Base-by-base conservation (phyloP, 1,284 basidiomycete genomes). In the Fomitiporia mediterranea region DNA sequence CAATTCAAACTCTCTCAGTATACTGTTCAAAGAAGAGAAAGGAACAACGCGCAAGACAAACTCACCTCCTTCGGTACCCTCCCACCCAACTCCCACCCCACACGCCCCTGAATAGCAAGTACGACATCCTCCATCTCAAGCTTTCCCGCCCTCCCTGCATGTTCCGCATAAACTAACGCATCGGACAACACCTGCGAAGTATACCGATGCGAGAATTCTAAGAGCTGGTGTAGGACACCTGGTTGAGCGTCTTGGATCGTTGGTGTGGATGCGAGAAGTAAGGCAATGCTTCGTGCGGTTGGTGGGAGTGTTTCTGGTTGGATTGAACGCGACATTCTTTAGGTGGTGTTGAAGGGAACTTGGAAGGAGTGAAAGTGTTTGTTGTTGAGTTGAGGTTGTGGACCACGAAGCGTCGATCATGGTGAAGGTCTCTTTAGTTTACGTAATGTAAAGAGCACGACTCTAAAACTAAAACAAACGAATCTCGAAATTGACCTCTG, bases 141-240 rank as follows among this genome's bases (percentile, higher is more conserved):
- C 70, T 86, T 90, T 55, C 84, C 84, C 1, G 83, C 70, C 42
- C 87, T 77, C 15, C 86, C 87, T 4, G 93, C 95, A 68, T 99
- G 96, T 64, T 98, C 96, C 0, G 94, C 89, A 68, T 98, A 96
- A 23, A 94, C 84, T 59, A 91, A 84, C 9, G 95, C 93, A 68
- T 96, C 92, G 5, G 86, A 86, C 42, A 99, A 75, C 13, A 98
- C 89, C 62, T 98, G 94, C 27, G 88, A 81, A 0, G 94, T 94
- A 72, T 99, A 99, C 72, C 96, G 80, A 69, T 98, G 89, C 0
- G 96, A 86, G 69, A 99, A 98, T 72, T 99, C 96, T 55, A 98
- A 83, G 3, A 99, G 81, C 69, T 98, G 95, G 64, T 96, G 89
- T 1, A 99, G 80, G 2, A 98, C 96, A 2, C 88, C 88, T 4